phyloP scores from a whole-genome alignment of 2,329 filamentous ascomycete genomes.

The Penicillium aurantiogriseum region DNA sequence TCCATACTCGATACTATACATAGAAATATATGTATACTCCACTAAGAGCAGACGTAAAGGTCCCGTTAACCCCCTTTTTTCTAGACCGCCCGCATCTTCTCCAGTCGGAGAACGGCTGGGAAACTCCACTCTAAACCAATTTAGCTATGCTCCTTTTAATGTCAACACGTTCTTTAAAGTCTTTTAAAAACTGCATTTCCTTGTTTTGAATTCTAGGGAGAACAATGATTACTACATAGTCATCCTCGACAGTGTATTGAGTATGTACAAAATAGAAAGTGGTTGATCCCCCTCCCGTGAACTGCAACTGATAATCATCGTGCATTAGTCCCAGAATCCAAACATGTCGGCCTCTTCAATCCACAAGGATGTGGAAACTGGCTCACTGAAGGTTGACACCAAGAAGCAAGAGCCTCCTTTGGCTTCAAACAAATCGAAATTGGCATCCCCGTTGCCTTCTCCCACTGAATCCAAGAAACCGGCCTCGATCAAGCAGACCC shows the following conservation, averaged over 20 bases:
- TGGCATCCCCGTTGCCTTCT: conserved; percentile 32
- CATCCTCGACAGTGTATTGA: conserved; percentile 14
- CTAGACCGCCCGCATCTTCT: conserved; percentile 21
- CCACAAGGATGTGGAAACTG: conserved; percentile 19
- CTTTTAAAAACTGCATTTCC: not conserved
- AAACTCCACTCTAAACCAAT: conserved; percentile 33
- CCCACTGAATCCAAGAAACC: conserved; percentile 26
- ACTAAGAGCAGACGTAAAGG: not conserved
- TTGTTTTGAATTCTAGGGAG: conserved; percentile 2
- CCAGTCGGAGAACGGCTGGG: conserved; percentile 26
- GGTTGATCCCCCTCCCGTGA: conserved; percentile 3
- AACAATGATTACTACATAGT: conserved; percentile 10
- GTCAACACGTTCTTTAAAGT: conserved; percentile 12
- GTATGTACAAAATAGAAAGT: conserved; percentile 4
- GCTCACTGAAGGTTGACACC: conserved; percentile 17
- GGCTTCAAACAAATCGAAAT: conserved; percentile 21
- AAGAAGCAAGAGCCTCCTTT: conserved; percentile 22
- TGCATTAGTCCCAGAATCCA: conserved; percentile 26
- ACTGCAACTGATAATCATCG: conserved; percentile 19
- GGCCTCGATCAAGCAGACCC: conserved; percentile 16
- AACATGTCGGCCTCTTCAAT: conserved; percentile 19
- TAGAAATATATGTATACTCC: not conserved
- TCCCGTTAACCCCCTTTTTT: conserved; percentile 9
- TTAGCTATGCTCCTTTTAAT: conserved; percentile 26
- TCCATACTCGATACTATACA: not conserved